Percentiles rank a stretch among this genome's conserved stretches.
Evolutionary conservation across 495 filamentous ascomycete genomes (phyloP).

Genomic region (Polyplosphaeria fusca): DNA sequence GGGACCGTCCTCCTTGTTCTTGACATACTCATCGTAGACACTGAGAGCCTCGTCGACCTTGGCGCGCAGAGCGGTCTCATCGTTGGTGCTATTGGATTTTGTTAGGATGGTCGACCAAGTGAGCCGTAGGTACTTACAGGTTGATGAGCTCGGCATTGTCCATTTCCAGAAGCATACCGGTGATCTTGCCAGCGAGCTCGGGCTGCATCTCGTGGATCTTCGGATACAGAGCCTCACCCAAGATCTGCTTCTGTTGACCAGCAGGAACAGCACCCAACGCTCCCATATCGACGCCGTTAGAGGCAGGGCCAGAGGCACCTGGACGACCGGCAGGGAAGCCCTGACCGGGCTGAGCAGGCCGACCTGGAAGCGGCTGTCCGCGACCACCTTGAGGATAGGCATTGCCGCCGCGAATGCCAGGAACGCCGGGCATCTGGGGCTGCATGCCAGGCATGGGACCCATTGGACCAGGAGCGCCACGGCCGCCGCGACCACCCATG

Average conservation of each 20-base stretch:
- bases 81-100: slow-evolving; percentile 64
- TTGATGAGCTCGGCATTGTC: slow-evolving; percentile 88
- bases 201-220: slow-evolving; percentile 94
- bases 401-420: slow-evolving; percentile 59
- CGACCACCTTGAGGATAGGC: slow-evolving; percentile 16
- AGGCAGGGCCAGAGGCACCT: slow-evolving; percentile 45
- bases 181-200: slow-evolving; percentile 97
- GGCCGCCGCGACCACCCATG: slow-evolving; percentile 65
- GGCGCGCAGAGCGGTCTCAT: slow-evolving; percentile 80
- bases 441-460: slow-evolving; percentile 65
- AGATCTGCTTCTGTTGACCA: slow-evolving; percentile 90
- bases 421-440: slow-evolving; percentile 59
- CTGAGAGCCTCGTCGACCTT: slow-evolving; percentile 97
- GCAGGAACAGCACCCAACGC: slow-evolving; percentile 56
- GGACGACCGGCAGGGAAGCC: slow-evolving; percentile 51
- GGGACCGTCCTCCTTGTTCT: slow-evolving; percentile 59
- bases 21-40: slow-evolving; percentile 98
- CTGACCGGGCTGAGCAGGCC: background rate
- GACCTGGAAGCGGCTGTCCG: slow-evolving; percentile 19
- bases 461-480: slow-evolving; percentile 74
- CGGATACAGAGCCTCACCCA: slow-evolving; percentile 95
- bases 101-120: slow-evolving; percentile 20
- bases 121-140: slow-evolving; percentile 67
- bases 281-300: slow-evolving; percentile 45
- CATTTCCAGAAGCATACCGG: slow-evolving; percentile 99